Evolutionary conservation across 441 rosid genomes (phyloP).

Genomic region (Bocquillonia castaneifolia): DNA sequence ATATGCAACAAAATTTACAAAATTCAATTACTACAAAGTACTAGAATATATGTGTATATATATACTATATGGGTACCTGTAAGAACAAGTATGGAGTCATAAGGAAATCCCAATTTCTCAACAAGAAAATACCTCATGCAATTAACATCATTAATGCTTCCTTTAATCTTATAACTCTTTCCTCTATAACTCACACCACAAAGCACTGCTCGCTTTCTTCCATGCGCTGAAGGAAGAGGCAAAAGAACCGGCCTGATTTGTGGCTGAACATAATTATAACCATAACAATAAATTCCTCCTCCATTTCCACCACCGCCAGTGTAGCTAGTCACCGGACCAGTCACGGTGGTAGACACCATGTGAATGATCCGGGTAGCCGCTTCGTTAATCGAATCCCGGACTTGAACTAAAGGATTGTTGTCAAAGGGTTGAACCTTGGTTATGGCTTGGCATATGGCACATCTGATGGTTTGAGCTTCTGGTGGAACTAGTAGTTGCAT

Average conservation of each 20-base stretch:
- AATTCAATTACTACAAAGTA: too few species aligned
- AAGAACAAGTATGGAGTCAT: slow-evolving; percentile 52
- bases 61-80: too few species aligned
- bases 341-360: slow-evolving; percentile 20
- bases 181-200: slow-evolving; percentile 61
- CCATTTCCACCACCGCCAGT: background rate
- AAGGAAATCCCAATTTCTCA: slow-evolving; percentile 58
- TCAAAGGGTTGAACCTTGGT: slow-evolving; percentile 31
- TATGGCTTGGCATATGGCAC: slow-evolving; percentile 44
- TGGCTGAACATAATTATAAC: slow-evolving; percentile 11
- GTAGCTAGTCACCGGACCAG: background rate
- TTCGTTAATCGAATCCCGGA: slow-evolving; percentile 25
- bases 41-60: too few species aligned
- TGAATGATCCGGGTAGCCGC: slow-evolving; percentile 25
- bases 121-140: slow-evolving; percentile 63
- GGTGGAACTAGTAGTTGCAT: slow-evolving; percentile 40
- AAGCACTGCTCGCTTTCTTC: slow-evolving; percentile 66
- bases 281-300: background rate
- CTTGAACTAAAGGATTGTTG: slow-evolving; percentile 22
- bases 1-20: too few species aligned
- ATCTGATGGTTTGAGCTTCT: slow-evolving; percentile 39
- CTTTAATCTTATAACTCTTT: slow-evolving; percentile 50
- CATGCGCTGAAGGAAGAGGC: slow-evolving; percentile 39
- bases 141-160: slow-evolving; percentile 64
- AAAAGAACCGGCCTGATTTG: slow-evolving; percentile 15